Evolutionary conservation across 208 protist species (phyloP), one percentile per base, ranked within the genome.

Genomic region (Herpetomonas tarakana): DNA sequence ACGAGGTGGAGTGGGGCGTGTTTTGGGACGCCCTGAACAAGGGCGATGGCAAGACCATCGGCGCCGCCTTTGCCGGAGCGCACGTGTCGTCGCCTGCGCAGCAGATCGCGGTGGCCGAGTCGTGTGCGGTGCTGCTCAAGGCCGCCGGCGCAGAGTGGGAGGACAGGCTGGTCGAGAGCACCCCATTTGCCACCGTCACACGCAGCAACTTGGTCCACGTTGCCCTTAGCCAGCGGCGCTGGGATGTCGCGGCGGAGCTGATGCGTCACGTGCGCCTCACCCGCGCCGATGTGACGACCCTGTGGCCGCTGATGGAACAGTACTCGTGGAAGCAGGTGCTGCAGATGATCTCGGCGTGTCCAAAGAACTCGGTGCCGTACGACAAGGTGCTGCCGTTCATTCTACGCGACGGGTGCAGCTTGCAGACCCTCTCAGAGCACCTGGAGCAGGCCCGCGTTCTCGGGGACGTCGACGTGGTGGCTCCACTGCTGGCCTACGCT

Each of bases 1-100:
- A 95, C 63, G 86, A 95, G 55, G 86, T 95, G 27, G 89, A 93
- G 78, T 95, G 89, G 89, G 73, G 74, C 2, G 61, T 85, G 18
- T 95, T 92, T 56, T 95, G 89, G 89, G 76, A 90, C 12, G 83
- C 86, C 6, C 66, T 95, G 16, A 92, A 92, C 66, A 77, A 81
- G 7, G 89, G 89, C 2, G 89, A 95, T 49, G 82, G 86, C 2
- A 79, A 80, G 52, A 84, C 71, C 21, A 95, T 95, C 56, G 88
- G 76, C 44, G 77, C 74, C 0, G 89, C 86, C 2, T 63, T 93
- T 18, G 65, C 50, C 21, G 89, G 76, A 1, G 86, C 86, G 0
- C 61, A 59, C 38, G 63, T 95, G 18, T 55, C 64, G 14, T 60
- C 65, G 44, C 35, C 69, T 2, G 28, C 64, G 30, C 66, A 74